phyloP scores from a whole-genome alignment of 768 basidiomycete genomes.

The Mycena vulgaris region DNA sequence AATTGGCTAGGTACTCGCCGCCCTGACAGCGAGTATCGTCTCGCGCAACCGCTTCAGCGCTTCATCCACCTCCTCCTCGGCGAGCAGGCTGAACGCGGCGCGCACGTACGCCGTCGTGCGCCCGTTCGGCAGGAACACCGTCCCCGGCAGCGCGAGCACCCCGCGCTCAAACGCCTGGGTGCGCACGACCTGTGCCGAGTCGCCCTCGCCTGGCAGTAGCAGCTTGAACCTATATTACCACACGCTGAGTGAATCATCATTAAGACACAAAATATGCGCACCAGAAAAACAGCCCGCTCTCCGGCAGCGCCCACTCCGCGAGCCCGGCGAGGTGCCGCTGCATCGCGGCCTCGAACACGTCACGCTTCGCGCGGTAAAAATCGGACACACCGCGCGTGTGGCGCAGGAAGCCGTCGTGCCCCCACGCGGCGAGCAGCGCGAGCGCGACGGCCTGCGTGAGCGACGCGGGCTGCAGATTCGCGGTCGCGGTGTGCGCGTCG shows the following conservation, averaged over 20 bases:
- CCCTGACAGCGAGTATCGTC: constrained; percentile 52
- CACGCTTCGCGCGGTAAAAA: constrained; percentile 82
- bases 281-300: constrained; percentile 95
- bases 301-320: constrained; percentile 80
- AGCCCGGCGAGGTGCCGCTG: constrained; percentile 82
- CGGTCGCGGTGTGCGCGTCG: constrained; percentile 69
- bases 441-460: constrained; percentile 75
- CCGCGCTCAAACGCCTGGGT: constrained; percentile 84
- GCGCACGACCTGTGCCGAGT: constrained; percentile 81
- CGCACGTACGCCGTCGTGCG: constrained; percentile 82
- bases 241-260: neutral
- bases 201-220: constrained; percentile 65
- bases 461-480: constrained; percentile 78
- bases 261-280: constrained; percentile 46
- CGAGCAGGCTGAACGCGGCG: constrained; percentile 83
- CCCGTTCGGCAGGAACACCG: constrained; percentile 83
- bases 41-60: constrained; percentile 74
- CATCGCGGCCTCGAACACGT: constrained; percentile 85
- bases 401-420: constrained; percentile 77
- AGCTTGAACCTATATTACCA: constrained; percentile 75
- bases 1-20: too few species aligned
- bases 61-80: constrained; percentile 79
- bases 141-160: constrained; percentile 92
- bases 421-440: constrained; percentile 78
- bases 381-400: constrained; percentile 80